Base-by-base conservation (phyloP, 1,284 basidiomycete genomes). In the Ustilago sp. region DNA sequence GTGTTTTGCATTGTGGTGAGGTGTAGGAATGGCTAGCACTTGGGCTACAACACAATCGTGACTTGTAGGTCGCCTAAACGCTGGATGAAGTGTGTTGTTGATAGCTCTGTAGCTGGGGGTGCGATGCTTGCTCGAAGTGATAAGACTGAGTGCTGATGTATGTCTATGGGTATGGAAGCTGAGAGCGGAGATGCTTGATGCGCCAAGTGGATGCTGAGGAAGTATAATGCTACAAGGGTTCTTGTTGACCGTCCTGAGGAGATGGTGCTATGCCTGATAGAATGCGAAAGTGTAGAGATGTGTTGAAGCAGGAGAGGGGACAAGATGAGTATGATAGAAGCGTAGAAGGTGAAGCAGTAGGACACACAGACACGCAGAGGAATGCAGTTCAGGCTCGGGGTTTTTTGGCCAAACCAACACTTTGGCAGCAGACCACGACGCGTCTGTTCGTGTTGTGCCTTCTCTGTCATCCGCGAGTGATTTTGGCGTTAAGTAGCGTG, bases 1-100 rank as follows among this genome's bases (percentile, higher is more conserved):
- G 76, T 78, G 59, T 58, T 66, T 31, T 71, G 51, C 75, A 77
- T 77, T 43, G 57, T 62, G 65, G 11, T 9, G 23, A 13, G 19
- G 51, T n/a, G 28, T 8, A 12, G 48, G 43, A 19, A 19, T 15
- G 43, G 7, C 43, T 45, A 45, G 43, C n/a, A 15, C 13, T 45
- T 17, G 19, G 3, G 43, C 43, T 19, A 45, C n/a, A 15, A 2
- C 19, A 19, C 19, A 28, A 31, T 31, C 5, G 11, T 15, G 31
- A 7, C 50, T 51, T 13, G 50, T 35, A 19, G 15, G 23, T 2
- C 23, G 23, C 0, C 23, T 28, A 28, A 28, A 28, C 23, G 23
- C 23, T 28, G 23, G n/a, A 45, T 19, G 7, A 19, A 19, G n/a
- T 45, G 11, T 45, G 17, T 11, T 6, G 6, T 45, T 15, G 43